Conservation (phyloP, 1,284 basidiomycete genomes). For the Violaceomyces palustris region DNA sequence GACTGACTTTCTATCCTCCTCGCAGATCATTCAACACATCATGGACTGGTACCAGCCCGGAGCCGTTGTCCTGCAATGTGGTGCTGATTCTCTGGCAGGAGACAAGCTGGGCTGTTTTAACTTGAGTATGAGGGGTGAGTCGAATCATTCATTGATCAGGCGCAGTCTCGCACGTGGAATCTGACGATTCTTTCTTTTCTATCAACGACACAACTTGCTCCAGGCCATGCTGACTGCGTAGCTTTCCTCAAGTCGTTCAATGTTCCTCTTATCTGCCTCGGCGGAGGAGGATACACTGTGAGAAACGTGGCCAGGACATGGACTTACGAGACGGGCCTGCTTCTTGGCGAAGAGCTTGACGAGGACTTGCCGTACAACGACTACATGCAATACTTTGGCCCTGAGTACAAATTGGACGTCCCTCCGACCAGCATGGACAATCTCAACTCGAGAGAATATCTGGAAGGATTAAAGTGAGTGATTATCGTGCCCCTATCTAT, state of each 20-base stretch:
- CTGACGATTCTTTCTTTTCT: not conserved
- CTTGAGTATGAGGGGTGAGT: conserved; percentile 76
- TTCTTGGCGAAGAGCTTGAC: conserved; percentile 79
- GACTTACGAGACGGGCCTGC: conserved; percentile 95
- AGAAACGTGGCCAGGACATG: conserved; percentile 86
- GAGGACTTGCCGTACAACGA: conserved; percentile 81
- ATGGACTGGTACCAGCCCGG: conserved; percentile 85
- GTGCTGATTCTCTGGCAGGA: conserved; percentile 88
- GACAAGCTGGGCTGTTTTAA: conserved; percentile 98
- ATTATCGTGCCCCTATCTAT: too few relatives aligned
- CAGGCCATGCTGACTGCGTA: conserved; percentile 79
- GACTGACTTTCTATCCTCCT: too few relatives aligned
- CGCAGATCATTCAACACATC: conserved; percentile 77
- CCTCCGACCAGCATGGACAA: conserved; percentile 90
- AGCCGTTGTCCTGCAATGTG: conserved; percentile 88
- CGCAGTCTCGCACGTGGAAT: not conserved
- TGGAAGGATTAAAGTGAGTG: conserved; percentile 71
- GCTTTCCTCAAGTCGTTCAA: conserved; percentile 77
- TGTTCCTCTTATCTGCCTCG: conserved; percentile 83
- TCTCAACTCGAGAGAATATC: conserved; percentile 75
- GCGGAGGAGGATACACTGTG: conserved; percentile 93
- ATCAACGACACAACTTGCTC: not conserved
- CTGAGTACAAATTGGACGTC: conserved; percentile 88
- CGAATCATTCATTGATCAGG: not conserved
- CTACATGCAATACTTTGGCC: conserved; percentile 97